Evolutionary conservation across 108 stramenopile species (phyloP).

Genomic region (Pseudonitzschia delicatissima): DNA sequence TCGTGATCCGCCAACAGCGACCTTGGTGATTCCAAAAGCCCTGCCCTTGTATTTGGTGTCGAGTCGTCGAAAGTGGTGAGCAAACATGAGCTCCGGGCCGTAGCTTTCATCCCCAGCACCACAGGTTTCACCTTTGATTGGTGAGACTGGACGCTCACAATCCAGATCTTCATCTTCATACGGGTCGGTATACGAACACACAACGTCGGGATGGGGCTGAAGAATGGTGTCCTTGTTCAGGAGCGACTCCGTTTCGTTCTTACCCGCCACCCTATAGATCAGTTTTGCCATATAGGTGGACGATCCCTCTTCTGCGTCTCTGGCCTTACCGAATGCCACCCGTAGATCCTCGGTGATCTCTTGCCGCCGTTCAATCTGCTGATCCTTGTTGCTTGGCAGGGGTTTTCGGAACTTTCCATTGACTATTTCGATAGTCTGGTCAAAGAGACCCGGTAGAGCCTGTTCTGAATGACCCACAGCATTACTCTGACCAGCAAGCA

Average conservation of each 20-base stretch:
- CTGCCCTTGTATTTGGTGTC: not conserved
- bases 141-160: not conserved
- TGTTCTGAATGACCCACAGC: not conserved
- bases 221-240: not conserved
- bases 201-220: not conserved
- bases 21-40: not conserved
- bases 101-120: not conserved
- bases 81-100: not conserved
- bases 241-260: not conserved
- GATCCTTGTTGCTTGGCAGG: not conserved
- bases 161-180: too few relatives aligned
- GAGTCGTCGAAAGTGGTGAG: not conserved
- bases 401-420: not conserved
- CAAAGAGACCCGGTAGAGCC: not conserved
- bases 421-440: not conserved
- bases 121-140: not conserved
- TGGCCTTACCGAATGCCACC: not conserved
- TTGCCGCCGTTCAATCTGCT: not conserved
- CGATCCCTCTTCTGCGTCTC: not conserved
- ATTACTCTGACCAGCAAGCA: conserved; percentile 6
- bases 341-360: not conserved
- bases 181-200: conserved; percentile 2
- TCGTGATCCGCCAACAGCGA: not conserved
- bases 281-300: not conserved
- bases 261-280: not conserved